Evolutionary conservation across 192 early-diverging fungal species (phyloP).

Genomic region (Funneliformis mosseae): DNA sequence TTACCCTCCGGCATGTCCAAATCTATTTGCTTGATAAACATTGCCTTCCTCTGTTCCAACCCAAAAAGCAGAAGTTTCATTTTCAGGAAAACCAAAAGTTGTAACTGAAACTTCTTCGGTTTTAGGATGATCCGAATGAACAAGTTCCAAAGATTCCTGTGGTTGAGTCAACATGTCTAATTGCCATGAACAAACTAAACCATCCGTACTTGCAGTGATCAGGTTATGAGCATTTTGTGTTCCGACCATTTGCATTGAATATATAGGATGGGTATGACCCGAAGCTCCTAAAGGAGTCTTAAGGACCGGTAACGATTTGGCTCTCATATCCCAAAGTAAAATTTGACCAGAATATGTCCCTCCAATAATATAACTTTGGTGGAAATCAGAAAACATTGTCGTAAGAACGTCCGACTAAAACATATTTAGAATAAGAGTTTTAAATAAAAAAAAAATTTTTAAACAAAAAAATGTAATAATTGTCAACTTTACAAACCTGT

Average conservation of each 20-base stretch:
- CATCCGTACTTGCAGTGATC: slow-evolving; percentile 91
- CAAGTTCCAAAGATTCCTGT: slow-evolving; percentile 78
- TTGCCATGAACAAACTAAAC: slow-evolving; percentile 94
- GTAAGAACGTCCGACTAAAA: slow-evolving; percentile 82
- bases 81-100: slow-evolving; percentile 85
- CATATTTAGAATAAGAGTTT: neutral
- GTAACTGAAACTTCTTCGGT: slow-evolving; percentile 96
- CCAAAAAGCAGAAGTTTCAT: slow-evolving; percentile 92
- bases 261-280: slow-evolving; percentile 98
- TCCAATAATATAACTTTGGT: slow-evolving; percentile 90
- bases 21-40: slow-evolving; percentile 94
- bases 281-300: slow-evolving; percentile 90
- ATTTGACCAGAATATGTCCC: slow-evolving; percentile 99
- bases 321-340: slow-evolving; percentile 94
- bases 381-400: slow-evolving; percentile 90
- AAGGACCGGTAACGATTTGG: slow-evolving; percentile 85
- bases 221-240: slow-evolving; percentile 95
- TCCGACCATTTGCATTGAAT: slow-evolving; percentile 86
- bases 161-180: slow-evolving; percentile 96
- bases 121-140: slow-evolving; percentile 71
- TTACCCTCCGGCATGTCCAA: slow-evolving; percentile 90
- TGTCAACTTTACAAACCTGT: slow-evolving; percentile 51
- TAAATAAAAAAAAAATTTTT: neutral
- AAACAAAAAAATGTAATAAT: neutral
- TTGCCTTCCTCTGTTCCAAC: slow-evolving; percentile 96